phyloP scores from a whole-genome alignment of 129 eudicot genomes.

The Lactuca saligna region DNA sequence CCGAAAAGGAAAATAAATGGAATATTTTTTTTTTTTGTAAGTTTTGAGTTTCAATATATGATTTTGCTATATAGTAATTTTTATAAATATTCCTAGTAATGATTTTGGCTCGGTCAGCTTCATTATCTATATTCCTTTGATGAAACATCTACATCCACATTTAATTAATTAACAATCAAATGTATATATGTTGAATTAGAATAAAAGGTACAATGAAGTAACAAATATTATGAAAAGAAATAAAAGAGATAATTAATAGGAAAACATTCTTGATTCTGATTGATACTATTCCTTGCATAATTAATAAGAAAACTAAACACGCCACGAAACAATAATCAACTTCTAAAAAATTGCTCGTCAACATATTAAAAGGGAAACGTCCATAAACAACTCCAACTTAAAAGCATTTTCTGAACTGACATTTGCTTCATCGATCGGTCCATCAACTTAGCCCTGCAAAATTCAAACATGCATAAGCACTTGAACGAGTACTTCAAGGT shows the following conservation, averaged over 20 bases:
- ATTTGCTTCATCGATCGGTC: conserved; percentile 8
- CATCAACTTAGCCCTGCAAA: conserved; percentile 31
- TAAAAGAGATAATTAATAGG: too few relatives aligned
- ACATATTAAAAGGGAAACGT: conserved; percentile 23
- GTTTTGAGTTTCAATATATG: too few relatives aligned
- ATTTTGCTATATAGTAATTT: too few relatives aligned
- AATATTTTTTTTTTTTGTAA: too few relatives aligned
- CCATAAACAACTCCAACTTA: conserved; percentile 20
- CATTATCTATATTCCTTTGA: background rate
- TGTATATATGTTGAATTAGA: background rate
- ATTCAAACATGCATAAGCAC: conserved; percentile 12
- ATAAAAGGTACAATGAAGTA: background rate
- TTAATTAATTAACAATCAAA: too few relatives aligned
- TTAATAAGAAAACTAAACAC: conserved; percentile 7
- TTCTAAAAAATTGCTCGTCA: conserved; percentile 8
- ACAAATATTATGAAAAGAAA: background rate
- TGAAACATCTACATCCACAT: background rate
- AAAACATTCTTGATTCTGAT: conserved; percentile 18
- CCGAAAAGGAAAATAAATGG: too few relatives aligned
- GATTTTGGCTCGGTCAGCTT: background rate
- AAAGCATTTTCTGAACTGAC: conserved; percentile 2
- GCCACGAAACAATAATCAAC: conserved; percentile 17
- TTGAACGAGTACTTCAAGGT: background rate
- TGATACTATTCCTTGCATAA: conserved; percentile 17
- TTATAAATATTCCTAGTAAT: too few relatives aligned